These are phyloP conservation scores for Trypanosoma cruzi DNA, from an alignment of 208 protist genomes.

Conservation along the genomic window DNA sequence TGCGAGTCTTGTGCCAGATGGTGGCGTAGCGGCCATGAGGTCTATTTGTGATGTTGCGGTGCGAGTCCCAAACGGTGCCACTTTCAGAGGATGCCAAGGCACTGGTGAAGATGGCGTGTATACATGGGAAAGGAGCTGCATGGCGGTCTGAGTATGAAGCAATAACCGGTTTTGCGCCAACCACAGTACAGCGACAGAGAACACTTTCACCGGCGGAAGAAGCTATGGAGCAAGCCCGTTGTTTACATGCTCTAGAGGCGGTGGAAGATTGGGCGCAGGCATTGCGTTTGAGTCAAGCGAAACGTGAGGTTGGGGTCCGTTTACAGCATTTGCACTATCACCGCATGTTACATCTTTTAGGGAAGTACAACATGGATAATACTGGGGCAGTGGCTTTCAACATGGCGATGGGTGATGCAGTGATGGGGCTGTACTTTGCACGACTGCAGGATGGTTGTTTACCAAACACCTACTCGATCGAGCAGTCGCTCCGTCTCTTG, in stretches of 20 bases:
- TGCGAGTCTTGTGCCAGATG: conserved; percentile 16
- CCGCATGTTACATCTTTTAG: conserved; percentile 20
- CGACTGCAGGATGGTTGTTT: conserved; percentile 34
- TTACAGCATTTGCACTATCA: conserved; percentile 30
- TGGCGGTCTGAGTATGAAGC: conserved; percentile 26
- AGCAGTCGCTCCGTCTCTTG: conserved; percentile 27
- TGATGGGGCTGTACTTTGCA: conserved; percentile 28
- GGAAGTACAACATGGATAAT: neutral
- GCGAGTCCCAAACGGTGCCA: neutral
- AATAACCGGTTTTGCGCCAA: conserved; percentile 26
- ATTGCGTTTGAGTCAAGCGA: conserved; percentile 14
- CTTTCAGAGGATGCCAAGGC: conserved; percentile 30
- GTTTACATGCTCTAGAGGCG: conserved; percentile 6
- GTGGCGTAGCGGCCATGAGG: conserved; percentile 14
- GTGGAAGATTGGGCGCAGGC: conserved; percentile 23
- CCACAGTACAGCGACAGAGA: conserved; percentile 15
- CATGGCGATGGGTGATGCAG: neutral
- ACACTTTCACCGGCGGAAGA: conserved; percentile 23
- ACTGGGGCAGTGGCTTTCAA: neutral
- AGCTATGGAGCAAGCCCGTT: conserved; percentile 8
- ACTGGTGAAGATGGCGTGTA: conserved; percentile 25
- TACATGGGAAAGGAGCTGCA: conserved; percentile 5
- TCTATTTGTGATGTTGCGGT: conserved; percentile 15
- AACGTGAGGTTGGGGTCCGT: conserved; percentile 30
- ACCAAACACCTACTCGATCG: conserved; percentile 15